Evolutionary conservation across 345 rosid genomes (phyloP), one percentile per base, ranked within the genome.

Genomic region (Durio zibethinus): DNA sequence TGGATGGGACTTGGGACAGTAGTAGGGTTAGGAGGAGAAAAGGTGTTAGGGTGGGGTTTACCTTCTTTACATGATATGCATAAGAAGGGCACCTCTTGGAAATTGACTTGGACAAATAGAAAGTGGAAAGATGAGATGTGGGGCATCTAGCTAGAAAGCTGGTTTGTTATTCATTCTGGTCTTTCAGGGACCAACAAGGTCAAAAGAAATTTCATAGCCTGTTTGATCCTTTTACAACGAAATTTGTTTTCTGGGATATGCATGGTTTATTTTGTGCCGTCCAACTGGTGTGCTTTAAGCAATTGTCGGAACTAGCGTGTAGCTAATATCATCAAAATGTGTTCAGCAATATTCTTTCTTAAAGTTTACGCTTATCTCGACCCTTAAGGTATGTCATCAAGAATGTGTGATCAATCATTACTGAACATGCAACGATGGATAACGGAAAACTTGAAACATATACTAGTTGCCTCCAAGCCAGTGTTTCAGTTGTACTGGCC

Each of bases 91-190:
- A 21, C 59, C 25, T 4, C 74, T 45, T 33, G 38, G 59, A 48
- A 50, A 29, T 36, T 50, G 29, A 48, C 27, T 69, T 45, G 36
- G 56, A 50, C 42, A 43, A 43, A 16, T 71, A 50, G 59, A 50
- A 71, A 71, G 54, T 27, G 73, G 73, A 68, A 43, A 45, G 73
- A 16, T 68, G 54, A 68, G 27, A 45, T 9, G 74, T 71, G 60
- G 60, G 23, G 40, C 60, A 71, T 48, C 15, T 71, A 48, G 74
- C 15, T 71, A 48, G 74, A 71, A 71, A 27, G 25, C 43, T 5
- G 43, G 60, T 45, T 68, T 65, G 25, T 65, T 20, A 9, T 65
- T 65, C 16, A 62, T 62, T 62, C 67, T 62, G 42, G 42, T 62
- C 40, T 68, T 71, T 71, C 12, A 48, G 38, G 74, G 60, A 27